Conservation (phyloP, 805 yeast species). For the Pichia membranifaciens region DNA sequence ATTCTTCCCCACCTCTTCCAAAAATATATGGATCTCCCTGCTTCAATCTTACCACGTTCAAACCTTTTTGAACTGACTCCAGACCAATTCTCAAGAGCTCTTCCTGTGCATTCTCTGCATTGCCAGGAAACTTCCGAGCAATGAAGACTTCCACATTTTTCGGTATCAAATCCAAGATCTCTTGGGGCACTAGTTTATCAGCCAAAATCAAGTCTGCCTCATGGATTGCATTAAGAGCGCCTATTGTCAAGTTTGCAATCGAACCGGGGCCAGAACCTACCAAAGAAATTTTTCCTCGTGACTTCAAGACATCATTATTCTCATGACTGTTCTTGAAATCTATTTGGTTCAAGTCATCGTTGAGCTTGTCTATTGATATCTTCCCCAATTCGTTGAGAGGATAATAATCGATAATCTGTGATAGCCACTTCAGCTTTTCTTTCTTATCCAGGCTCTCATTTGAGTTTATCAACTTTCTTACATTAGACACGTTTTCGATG, state of each 20-base stretch:
- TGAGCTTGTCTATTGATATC: conserved; percentile 53
- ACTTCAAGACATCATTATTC: not conserved
- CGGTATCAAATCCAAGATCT: conserved; percentile 80
- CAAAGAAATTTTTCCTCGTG: conserved; percentile 60
- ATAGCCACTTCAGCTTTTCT: conserved; percentile 68
- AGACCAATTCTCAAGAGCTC: conserved; percentile 75
- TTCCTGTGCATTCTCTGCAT: conserved; percentile 89
- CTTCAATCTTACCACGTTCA: conserved; percentile 79
- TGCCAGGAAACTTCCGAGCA: conserved; percentile 94
- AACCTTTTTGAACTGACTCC: conserved; percentile 55
- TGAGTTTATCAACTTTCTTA: conserved; percentile 37
- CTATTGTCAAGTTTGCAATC: conserved; percentile 71
- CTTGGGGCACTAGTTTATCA: conserved; percentile 88
- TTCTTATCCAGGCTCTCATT: conserved; percentile 45
- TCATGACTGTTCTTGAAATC: not conserved
- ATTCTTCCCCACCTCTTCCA: conserved; percentile 96
- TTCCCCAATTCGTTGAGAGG: conserved; percentile 64
- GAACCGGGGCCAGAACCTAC: conserved; percentile 96
- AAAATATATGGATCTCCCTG: conserved; percentile 97
- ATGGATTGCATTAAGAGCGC: conserved; percentile 75
- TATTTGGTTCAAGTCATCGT: conserved; percentile 24
- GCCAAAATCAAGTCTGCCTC: conserved; percentile 82
- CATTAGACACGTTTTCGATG: conserved; percentile 61
- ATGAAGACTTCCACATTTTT: conserved; percentile 67
- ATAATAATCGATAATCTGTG: conserved; percentile 86